phyloP scores from a whole-genome alignment of 2,329 filamentous ascomycete species.

The Epichloe amarillans region DNA sequence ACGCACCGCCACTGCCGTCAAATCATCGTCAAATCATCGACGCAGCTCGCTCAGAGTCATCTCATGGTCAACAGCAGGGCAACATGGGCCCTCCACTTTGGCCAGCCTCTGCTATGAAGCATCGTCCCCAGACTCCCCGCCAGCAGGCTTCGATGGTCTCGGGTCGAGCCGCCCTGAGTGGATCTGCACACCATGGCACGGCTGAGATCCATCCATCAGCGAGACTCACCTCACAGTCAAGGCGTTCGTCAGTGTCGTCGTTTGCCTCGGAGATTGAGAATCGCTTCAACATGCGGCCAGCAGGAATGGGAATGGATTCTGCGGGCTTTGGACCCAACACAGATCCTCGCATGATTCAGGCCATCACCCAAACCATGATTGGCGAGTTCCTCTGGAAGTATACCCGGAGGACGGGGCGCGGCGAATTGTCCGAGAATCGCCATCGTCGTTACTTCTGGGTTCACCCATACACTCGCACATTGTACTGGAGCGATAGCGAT shows the following conservation, averaged over 20 bases:
- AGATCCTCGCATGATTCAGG: slow-evolving; percentile 96
- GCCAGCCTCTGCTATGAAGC: slow-evolving; percentile 58
- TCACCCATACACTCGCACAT: slow-evolving; percentile 86
- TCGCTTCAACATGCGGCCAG: slow-evolving; percentile 63
- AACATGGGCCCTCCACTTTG: slow-evolving; percentile 75
- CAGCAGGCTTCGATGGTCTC: slow-evolving; percentile 32
- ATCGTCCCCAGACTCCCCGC: slow-evolving; percentile 49
- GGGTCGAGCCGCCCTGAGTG: slow-evolving; percentile 34
- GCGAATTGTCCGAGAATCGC: slow-evolving; percentile 74
- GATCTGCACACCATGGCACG: slow-evolving; percentile 34
- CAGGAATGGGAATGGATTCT: slow-evolving; percentile 38
- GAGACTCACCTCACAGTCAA: slow-evolving; percentile 19
- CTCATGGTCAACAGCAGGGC: slow-evolving; percentile 28
- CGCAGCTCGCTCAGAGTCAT: slow-evolving; percentile 52
- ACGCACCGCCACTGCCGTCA: slow-evolving; percentile 58
- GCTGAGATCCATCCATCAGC: slow-evolving; percentile 36
- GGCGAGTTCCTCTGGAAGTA: slow-evolving; percentile 99
- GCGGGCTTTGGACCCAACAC: slow-evolving; percentile 57
- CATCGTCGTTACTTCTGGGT: slow-evolving; percentile 98
- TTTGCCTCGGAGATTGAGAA: slow-evolving; percentile 90
- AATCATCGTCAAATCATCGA: slow-evolving; percentile 81
- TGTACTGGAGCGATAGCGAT: slow-evolving; percentile 94
- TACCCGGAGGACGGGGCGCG: slow-evolving; percentile 83
- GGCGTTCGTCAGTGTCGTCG: slow-evolving; percentile 78
- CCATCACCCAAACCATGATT: slow-evolving; percentile 99